Base-by-base conservation (phyloP, 306 rosid species). In the Comarum palustre region DNA sequence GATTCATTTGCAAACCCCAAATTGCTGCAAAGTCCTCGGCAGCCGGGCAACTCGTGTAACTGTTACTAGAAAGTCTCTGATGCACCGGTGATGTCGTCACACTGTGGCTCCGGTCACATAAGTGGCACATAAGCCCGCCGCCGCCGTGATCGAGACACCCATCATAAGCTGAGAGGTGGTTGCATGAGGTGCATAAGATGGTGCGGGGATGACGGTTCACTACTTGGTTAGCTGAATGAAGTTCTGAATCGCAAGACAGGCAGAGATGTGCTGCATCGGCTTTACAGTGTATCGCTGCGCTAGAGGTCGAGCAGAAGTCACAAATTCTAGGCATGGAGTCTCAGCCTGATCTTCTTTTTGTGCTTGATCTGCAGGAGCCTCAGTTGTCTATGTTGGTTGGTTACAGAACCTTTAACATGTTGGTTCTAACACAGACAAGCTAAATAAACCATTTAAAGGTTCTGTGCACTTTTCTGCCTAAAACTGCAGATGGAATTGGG, bases 231-330 rank as follows among this genome's bases (percentile, higher is more conserved):
- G 96, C 96, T 45, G 89, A 84, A 78, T 90, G 97, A 52, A 93
- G 90, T 81, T 89, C 89, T 1, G 97, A 86, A 64, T 93, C 92
- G 69, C 96, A 90, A 71, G 90, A 82, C 27, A 93, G 93, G 74
- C 98, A 93, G 50, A 88, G 96, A 77, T 82, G 80, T 48, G 96
- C 98, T 70, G 84, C 87, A 82, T 93, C 98, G 3, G 98, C 87
- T 68, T 79, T 84, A 65, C 96, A 90, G 83, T 86, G 89, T 71
- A 90, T 84, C 69, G 86, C 85, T 66, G 96, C 88, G 81, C 91
- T 89, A 76, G 78, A 68, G 39, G 77, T 76, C 68, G 74, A 74
- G 90, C 98, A 93, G 77, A 90, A 90, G 51, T 93, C 96, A 67
- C 96, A 89, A 50, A 77, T 73, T 80, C 77, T 89, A 78, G 87